A percentile compares a stretch with the other conserved stretches of the same genome.
Evolutionary conservation across 352 stramenopile species (phyloP).

Genomic region (Halophytophthora polymorphica): DNA sequence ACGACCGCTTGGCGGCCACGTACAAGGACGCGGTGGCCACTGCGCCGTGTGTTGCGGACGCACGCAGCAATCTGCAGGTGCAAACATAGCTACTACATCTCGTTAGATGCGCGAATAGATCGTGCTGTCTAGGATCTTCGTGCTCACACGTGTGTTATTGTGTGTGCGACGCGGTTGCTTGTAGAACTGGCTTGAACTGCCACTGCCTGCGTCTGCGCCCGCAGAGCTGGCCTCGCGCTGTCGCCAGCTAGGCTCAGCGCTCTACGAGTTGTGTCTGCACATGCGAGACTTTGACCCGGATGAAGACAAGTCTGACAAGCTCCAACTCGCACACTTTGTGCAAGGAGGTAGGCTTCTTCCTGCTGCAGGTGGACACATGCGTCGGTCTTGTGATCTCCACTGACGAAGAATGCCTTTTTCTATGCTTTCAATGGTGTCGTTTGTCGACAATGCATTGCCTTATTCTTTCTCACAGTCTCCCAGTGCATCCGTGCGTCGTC

Average conservation of each 20-base stretch:
- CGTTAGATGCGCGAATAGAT: neutral
- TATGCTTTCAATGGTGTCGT: neutral
- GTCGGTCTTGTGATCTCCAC: neutral
- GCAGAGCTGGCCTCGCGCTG: slow-evolving; percentile 23
- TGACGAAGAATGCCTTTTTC: neutral
- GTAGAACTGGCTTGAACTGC: slow-evolving; percentile 46
- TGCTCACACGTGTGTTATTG: neutral
- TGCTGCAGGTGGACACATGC: neutral
- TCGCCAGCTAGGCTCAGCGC: slow-evolving; percentile 31
- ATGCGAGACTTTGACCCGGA: slow-evolving; percentile 19
- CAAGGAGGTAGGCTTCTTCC: slow-evolving; percentile 43
- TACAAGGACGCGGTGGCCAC: slow-evolving; percentile 37
- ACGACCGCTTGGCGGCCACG: slow-evolving; percentile 48
- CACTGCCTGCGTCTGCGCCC: slow-evolving; percentile 23
- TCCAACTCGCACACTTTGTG: slow-evolving; percentile 54
- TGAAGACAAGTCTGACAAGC: slow-evolving; percentile 1
- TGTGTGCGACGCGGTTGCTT: neutral
- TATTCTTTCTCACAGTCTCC: slow-evolving; percentile 35
- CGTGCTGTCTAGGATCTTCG: neutral
- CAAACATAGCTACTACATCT: neutral
- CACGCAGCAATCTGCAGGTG: slow-evolving; percentile 45
- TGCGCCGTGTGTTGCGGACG: slow-evolving; percentile 16
- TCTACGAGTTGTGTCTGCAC: slow-evolving; percentile 55
- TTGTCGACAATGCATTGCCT: neutral
- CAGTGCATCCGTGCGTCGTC: slow-evolving; percentile 64